phyloP scores from a whole-genome alignment of 2,329 filamentous ascomycete species.

The Pyricularia grisea region DNA sequence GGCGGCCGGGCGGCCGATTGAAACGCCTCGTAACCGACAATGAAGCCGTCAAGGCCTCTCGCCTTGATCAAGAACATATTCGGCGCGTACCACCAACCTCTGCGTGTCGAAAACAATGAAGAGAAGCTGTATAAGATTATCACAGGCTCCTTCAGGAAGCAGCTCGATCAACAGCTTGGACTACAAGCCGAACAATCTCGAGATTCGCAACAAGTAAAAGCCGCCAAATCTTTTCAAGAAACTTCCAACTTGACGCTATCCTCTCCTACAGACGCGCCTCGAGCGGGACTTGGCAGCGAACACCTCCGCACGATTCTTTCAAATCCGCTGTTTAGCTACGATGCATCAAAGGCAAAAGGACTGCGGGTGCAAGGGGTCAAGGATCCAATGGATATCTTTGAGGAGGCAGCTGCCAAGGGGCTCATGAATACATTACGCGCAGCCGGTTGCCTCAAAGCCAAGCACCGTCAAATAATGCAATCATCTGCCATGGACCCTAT shows the following conservation, averaged over 20 bases:
- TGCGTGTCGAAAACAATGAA: conserved; percentile 41
- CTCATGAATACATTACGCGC: conserved; percentile 46
- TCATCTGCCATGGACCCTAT: conserved; percentile 21
- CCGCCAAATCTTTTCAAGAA: neutral
- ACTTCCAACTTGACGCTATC: conserved; percentile 1
- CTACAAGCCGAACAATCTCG: neutral
- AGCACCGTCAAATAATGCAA: conserved; percentile 29
- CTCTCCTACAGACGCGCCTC: conserved; percentile 7
- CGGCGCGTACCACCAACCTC: conserved; percentile 39
- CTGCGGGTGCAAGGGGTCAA: conserved; percentile 11
- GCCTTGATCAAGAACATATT: conserved; percentile 30
- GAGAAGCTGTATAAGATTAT: conserved; percentile 46
- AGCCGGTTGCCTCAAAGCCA: conserved; percentile 41
- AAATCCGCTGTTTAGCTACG: conserved; percentile 43
- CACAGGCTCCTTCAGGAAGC: conserved; percentile 46
- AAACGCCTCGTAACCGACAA: conserved; percentile 10
- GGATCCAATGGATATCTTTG: conserved; percentile 45
- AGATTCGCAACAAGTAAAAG: too few species aligned
- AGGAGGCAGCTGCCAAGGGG: conserved; percentile 43
- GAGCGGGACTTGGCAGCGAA: conserved; percentile 27
- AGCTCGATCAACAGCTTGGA: conserved; percentile 42
- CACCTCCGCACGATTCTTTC: conserved; percentile 48
- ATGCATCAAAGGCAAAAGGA: conserved; percentile 15
- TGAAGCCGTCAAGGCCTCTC: conserved; percentile 26
- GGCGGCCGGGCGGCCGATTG: neutral